Base-by-base conservation (phyloP, 2,329 filamentous ascomycete genomes). In the Penicillium brevicompactum region DNA sequence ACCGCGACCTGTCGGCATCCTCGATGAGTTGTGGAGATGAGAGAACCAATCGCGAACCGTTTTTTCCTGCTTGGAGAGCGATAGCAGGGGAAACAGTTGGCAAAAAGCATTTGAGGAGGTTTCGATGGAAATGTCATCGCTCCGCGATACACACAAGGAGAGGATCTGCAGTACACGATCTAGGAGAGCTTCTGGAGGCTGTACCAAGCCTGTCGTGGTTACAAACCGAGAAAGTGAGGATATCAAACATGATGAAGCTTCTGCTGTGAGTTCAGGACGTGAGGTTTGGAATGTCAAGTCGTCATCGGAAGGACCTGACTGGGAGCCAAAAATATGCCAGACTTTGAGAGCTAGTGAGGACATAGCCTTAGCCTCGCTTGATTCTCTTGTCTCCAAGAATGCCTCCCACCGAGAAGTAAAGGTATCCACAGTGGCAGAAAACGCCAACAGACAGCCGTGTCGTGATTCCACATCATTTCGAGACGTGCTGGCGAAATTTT, bases 401-500 rank as follows among this genome's bases (percentile, higher is more conserved):
- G 5, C 49, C 46, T 56, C 53, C 53, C 57, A 59, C 44, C 68
- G 53, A 1, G 24, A 27, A 46, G 66, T 65, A 53, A 69, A 71
- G 14, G 73, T 66, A 55, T 75, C 70, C 13, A 78, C 55, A 2
- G 71, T 70, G 14, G 74, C 66, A 34, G 75, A 66, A 53, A 79
- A 66, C 3, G 74, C 70, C 24, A 79, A 59, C 21, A 79, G 62
- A 60, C 74, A 74, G 6, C 77, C 78, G 58, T 80, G 77, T 41
- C 76, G 70, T n/a, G 68, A 67, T 59, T 77, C 76, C 3, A 74
- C 65, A 51, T 78, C 74, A 46, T 70, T 71, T 18, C 65, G 70
- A 37, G 74, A 70, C 43, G 76, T 69, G n/a, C 67, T 72, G 9
- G 65, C 60, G n/a, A 77, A 53, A 49, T 66, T 74, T 11, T 66